Evolutionary conservation across 331 rosid genomes (phyloP).

Genomic region (Malus hybrid): DNA sequence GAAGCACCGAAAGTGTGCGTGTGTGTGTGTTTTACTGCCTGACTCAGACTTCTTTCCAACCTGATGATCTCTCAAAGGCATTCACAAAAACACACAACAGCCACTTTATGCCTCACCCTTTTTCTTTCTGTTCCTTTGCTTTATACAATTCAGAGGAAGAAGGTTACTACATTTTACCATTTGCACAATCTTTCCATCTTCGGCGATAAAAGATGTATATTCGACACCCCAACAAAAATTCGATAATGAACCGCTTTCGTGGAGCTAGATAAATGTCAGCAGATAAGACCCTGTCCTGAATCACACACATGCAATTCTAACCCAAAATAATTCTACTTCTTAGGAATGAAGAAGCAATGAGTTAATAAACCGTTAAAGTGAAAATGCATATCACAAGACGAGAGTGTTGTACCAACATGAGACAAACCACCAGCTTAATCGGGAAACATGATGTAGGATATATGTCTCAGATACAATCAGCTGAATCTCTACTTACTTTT

Average conservation of each 20-base stretch:
- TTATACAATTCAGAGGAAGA: neutral
- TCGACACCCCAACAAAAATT: no score
- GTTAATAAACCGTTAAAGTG: neutral
- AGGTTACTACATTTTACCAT: neutral
- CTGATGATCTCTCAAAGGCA: neutral
- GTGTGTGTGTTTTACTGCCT: no score
- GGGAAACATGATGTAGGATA: neutral
- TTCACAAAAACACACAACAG: neutral
- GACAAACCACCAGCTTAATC: neutral
- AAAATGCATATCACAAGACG: neutral
- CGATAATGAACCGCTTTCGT: no score
- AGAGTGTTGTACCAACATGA: neutral
- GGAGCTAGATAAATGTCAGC: no score
- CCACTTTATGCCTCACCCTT: conserved; percentile 1
- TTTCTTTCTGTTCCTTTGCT: neutral
- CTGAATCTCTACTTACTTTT: neutral
- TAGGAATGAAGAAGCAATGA: no score
- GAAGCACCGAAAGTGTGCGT: conserved; percentile 13
- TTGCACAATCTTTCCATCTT: neutral
- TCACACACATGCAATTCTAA: no score
- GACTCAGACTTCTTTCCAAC: conserved; percentile 13
- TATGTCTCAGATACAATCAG: neutral
- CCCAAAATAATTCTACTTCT: no score
- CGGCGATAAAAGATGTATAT: neutral
- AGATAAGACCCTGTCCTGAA: no score